phyloP scores from a whole-genome alignment of 495 filamentous ascomycete species.

The Hypoxylon cercidicola region DNA sequence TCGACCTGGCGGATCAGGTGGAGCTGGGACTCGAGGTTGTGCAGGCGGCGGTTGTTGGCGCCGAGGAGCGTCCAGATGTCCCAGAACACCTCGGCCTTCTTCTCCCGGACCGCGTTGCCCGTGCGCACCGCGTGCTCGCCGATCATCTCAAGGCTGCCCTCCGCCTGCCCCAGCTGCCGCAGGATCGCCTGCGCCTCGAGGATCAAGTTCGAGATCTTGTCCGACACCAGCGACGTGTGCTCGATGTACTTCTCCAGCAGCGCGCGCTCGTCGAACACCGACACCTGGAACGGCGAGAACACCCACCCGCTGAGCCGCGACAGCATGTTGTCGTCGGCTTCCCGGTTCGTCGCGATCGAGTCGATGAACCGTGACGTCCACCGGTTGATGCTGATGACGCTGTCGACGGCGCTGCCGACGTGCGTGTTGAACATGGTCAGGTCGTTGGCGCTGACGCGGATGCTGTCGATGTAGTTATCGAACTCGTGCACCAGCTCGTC shows the following conservation, averaged over 20 bases:
- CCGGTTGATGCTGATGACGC: conserved; percentile 68
- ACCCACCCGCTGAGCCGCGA: conserved; percentile 48
- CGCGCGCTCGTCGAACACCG: conserved; percentile 61
- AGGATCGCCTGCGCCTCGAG: conserved; percentile 72
- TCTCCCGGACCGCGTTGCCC: conserved; percentile 56
- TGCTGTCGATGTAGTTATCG: conserved; percentile 70
- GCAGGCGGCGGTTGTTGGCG: conserved; percentile 64
- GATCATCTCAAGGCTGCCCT: conserved; percentile 71
- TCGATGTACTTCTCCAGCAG: conserved; percentile 71
- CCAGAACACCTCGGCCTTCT: conserved; percentile 68
- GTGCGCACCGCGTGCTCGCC: conserved; percentile 69
- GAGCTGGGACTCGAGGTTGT: conserved; percentile 68
- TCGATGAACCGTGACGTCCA: conserved; percentile 75
- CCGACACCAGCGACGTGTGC: conserved; percentile 71
- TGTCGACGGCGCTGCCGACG: conserved; percentile 74
- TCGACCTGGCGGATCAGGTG: conserved; percentile 67
- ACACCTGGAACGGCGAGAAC: conserved; percentile 68
- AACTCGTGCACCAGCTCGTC: conserved; percentile 75
- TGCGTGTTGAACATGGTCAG: conserved; percentile 74
- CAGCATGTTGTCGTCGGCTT: conserved; percentile 37
- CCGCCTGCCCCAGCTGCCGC: conserved; percentile 66
- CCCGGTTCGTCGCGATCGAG: conserved; percentile 59
- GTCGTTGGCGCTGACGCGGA: conserved; percentile 63
- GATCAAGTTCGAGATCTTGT: conserved; percentile 70
- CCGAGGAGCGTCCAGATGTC: conserved; percentile 77